These are phyloP conservation scores for Hypoxylon subgilvum DNA, from an alignment of 495 filamentous ascomycete genomes.

Conservation along the genomic window DNA sequence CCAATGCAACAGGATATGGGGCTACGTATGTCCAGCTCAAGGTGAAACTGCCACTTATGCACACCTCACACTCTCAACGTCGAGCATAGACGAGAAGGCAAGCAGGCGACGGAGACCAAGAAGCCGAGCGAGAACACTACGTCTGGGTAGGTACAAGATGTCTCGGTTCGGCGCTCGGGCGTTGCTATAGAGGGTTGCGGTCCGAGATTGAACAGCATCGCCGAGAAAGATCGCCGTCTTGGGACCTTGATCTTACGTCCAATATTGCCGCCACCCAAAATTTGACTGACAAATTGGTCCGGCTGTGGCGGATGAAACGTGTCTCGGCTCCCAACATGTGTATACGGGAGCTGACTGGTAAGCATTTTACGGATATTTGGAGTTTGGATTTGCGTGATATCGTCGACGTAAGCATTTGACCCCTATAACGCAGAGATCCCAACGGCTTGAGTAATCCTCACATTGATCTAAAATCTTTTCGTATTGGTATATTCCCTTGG, in stretches of 20 bases:
- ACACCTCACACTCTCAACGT: conserved; percentile 11
- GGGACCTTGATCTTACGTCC: conserved; percentile 5
- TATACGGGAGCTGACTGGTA: neutral
- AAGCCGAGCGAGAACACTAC: neutral
- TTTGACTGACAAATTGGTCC: conserved; percentile 6
- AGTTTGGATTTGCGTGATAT: too few species aligned
- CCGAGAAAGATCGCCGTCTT: conserved; percentile 6
- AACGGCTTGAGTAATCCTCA: too few species aligned
- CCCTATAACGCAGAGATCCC: too few species aligned
- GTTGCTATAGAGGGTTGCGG: neutral
- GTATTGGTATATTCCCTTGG: too few species aligned
- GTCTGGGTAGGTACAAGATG: too few species aligned
- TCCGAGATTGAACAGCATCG: conserved; percentile 1
- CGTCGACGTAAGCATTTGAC: too few species aligned
- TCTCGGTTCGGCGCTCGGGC: neutral
- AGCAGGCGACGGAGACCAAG: neutral
- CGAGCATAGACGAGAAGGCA: conserved; percentile 16
- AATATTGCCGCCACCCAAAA: neutral
- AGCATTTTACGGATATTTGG: too few species aligned
- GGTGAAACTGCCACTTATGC: conserved; percentile 17
- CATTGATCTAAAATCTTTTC: too few species aligned
- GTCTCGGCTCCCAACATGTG: conserved; percentile 16
- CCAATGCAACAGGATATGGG: neutral
- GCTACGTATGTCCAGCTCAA: neutral
- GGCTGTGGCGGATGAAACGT: conserved; percentile 31